Evolutionary conservation across 202 grass and related monocot species (phyloP), one percentile per base, ranked within the genome.

Genomic region (Carex sylvatica): DNA sequence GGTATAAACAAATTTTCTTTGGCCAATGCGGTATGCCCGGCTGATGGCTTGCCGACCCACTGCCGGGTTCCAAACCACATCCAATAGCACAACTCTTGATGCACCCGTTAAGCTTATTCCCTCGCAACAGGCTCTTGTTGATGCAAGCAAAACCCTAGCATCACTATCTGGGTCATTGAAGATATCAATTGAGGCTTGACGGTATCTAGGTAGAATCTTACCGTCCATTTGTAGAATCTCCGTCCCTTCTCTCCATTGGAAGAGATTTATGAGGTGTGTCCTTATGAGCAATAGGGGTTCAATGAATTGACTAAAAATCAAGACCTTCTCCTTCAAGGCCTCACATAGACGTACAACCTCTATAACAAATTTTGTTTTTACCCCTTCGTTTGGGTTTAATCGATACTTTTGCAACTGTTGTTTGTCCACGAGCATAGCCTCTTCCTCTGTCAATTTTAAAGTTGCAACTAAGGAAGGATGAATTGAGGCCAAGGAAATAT

Each of bases 291-390:
- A 74, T 77, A 98, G 74, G 73, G 95, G 95, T 52, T 88, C 88
- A 87, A 98, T 95, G 84, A 84, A 93, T 81, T 98, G 95, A 74
- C 95, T 95, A 87, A 98, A n/a, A 81, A 93, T 90, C 82, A 98
- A 81, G 46, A 98, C 89, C 67, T 98, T 98, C 82, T 98, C 95
- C 85, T 80, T 91, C 46, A 90, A 55, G 36, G 87, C 83, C 74
- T 93, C 92, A 46, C 87, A 95, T n/a, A 95, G 59, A 28, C 89
- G 90, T 85, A 98, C 90, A 82, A 98, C 87, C 81, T 95, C 92
- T 3, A 98, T 86, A 11, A 95, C 90, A 83, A 95, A 98, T 86
- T 88, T 94, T 82, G 92, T 95, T 93, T 98, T 98, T 38, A 38
- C 90, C 54, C 95, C 95, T 87, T 88, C 91, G 60, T 87, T 88